A percentile compares a stretch with the other conserved stretches of the same genome.
These are phyloP conservation scores for Diaporthe nobilis DNA, from an alignment of 2,329 filamentous ascomycete species.

Conservation along the genomic window DNA sequence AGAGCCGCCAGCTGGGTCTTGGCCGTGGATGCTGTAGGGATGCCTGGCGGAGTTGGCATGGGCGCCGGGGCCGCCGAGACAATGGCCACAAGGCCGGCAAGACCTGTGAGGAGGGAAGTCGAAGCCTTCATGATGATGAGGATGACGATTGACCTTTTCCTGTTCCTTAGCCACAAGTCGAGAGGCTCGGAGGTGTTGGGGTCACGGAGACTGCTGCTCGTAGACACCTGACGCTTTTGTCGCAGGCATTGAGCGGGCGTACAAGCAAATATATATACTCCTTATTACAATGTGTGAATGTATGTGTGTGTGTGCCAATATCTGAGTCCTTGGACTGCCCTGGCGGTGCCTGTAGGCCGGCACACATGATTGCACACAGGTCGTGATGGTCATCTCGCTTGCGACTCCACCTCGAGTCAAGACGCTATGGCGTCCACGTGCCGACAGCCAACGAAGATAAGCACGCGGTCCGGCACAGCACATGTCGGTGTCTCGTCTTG, in stretches of 20 bases:
- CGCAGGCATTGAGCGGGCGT: not conserved
- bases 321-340: not conserved
- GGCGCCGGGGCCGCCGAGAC: constrained; percentile 46
- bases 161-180: not conserved
- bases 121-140: constrained; percentile 43
- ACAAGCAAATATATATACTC: not conserved
- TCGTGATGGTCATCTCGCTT: constrained; percentile 16
- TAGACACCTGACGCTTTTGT: not conserved
- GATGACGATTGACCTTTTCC: not conserved
- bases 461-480: constrained; percentile 28
- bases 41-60: constrained; percentile 63
- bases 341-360: not conserved
- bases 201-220: not conserved
- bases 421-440: constrained; percentile 7
- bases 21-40: constrained; percentile 72
- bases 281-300: not conserved
- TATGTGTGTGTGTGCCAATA: not conserved
- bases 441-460: constrained; percentile 35
- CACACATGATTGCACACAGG: not conserved
- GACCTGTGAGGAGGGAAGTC: constrained; percentile 43
- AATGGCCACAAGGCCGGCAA: constrained; percentile 41
- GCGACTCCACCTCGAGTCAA: constrained; percentile 30
- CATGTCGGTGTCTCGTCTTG: constrained; percentile 15
- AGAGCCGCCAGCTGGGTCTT: constrained; percentile 70
- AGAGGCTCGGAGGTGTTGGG: not conserved